Base-by-base conservation (phyloP, 2,329 filamentous ascomycete genomes). In the Colletotrichum camelliae region DNA sequence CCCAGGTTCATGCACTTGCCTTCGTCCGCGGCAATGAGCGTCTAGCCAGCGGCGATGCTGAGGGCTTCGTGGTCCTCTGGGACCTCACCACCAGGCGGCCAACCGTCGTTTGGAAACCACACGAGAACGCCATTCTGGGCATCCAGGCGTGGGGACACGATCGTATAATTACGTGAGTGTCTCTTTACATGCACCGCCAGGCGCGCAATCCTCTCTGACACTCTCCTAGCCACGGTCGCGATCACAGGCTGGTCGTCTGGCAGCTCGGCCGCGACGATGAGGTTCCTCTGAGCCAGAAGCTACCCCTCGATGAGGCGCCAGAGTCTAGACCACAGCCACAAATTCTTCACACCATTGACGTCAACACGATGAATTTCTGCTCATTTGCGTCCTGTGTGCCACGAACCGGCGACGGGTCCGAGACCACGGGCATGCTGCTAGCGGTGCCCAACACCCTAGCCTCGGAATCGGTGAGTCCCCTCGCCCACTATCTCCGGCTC, bases 291-390 rank as follows among this genome's bases (percentile, higher is more conserved):
- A 94, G 93, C 80, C 93, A 89, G 39, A 87, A 86, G 10, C 86
- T 97, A 15, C 96, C 96, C 0, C 89, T 96, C 37, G 95, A 97
- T 77, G 85, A 86, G 62, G 86, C 82, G 2, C 83, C 83, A 33
- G 85, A 83, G 61, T 83, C 83, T 66, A 89, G 86, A 77, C 90
- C 89, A 21, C 89, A 93, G 80, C 97, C 97, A 35, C 98, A 95
- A 95, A 87, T 98, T n/a, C 84, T 98, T 27, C 91, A 98, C 84
- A 90, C 94, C 5, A 86, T 99, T 7, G 89, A 94, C 7, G 95
- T 98, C 58, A 98, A 98, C 81, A 95, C 96, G 2, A 91, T 98
- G 86, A 99, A 98, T 82, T 99, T 98, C 83, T 99, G 97, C 82
- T 90, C 94, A 2, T 98, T 98, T 83, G 89, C 94, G 3, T 89